These are phyloP conservation scores for Thelephora aurantiotincta DNA, from an alignment of 768 basidiomycete species.

Conservation along the genomic window DNA sequence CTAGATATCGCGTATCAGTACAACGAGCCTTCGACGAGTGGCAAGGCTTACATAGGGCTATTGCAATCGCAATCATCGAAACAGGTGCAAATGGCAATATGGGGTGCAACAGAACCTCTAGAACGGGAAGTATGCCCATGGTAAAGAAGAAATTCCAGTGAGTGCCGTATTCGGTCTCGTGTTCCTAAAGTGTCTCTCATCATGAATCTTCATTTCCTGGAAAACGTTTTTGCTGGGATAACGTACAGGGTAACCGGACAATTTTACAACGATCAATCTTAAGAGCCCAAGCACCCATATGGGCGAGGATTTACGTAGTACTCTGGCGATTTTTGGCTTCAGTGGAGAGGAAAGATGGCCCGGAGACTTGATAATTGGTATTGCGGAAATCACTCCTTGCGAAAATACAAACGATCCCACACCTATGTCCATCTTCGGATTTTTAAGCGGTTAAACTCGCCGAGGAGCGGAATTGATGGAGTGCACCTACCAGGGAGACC, in stretches of 20 bases:
- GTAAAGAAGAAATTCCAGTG: no score
- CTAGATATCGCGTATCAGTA: conserved; percentile 23
- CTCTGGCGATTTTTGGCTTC: no score
- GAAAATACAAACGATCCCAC: conserved; percentile 98
- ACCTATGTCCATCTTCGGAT: conserved; percentile 86
- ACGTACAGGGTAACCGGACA: conserved; percentile 70
- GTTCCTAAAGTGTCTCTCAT: no score
- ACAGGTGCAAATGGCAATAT: no score
- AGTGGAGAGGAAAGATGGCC: conserved; percentile 33
- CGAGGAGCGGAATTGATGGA: background rate
- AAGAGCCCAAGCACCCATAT: conserved; percentile 62
- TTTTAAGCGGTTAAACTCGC: background rate
- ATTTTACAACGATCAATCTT: conserved; percentile 95
- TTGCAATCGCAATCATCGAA: conserved; percentile 43
- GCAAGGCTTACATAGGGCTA: conserved; percentile 37
- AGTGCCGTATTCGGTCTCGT: no score
- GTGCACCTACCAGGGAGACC: conserved; percentile 62
- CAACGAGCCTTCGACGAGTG: background rate
- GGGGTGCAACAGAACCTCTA: conserved; percentile 49
- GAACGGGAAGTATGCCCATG: conserved; percentile 66
- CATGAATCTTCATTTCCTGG: background rate
- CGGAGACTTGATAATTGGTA: conserved; percentile 59
- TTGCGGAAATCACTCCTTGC: conserved; percentile 80
- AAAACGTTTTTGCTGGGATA: background rate
- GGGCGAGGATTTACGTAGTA: conserved; percentile 47